These are phyloP conservation scores for Suillus alpinus DNA, from an alignment of 768 basidiomycete genomes.

Conservation along the genomic window DNA sequence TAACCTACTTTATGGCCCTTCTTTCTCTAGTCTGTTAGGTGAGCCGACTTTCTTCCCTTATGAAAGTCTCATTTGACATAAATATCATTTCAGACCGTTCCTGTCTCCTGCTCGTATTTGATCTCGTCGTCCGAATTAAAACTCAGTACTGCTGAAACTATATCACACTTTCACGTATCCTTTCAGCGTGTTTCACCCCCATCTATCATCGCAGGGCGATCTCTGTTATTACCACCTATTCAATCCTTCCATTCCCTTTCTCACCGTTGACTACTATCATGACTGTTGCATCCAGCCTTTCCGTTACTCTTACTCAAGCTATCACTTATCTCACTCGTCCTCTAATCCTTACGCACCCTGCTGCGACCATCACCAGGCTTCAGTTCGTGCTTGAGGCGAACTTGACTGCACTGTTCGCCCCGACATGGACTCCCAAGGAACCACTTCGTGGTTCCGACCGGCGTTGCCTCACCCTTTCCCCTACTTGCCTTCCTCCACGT, in stretches of 20 bases:
- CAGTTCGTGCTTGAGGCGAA: slow-evolving; percentile 71
- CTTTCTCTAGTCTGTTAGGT: slow-evolving; percentile 24
- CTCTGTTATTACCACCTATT: slow-evolving; percentile 9
- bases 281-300: slow-evolving; percentile 48
- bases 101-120: slow-evolving; percentile 15
- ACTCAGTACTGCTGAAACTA: slow-evolving; percentile 11
- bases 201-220: slow-evolving; percentile 32
- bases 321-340: slow-evolving; percentile 71
- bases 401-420: slow-evolving; percentile 64
- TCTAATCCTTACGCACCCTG: slow-evolving; percentile 53
- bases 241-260: slow-evolving; percentile 2
- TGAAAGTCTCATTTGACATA: neutral
- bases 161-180: slow-evolving; percentile 24
- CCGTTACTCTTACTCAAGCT: slow-evolving; percentile 69
- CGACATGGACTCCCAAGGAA: slow-evolving; percentile 64
- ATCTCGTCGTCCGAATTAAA: slow-evolving; percentile 23
- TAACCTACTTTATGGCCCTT: slow-evolving; percentile 13
- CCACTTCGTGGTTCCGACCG: slow-evolving; percentile 68
- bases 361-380: slow-evolving; percentile 63
- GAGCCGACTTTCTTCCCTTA: neutral
- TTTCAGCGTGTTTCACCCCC: slow-evolving; percentile 22
- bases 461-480: slow-evolving; percentile 73
- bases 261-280: slow-evolving; percentile 9
- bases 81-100: slow-evolving; percentile 7
- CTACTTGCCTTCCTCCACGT: slow-evolving; percentile 64